These are phyloP conservation scores for Niveomyces coronatus DNA, from an alignment of 2,329 filamentous ascomycete species.

Conservation along the genomic window DNA sequence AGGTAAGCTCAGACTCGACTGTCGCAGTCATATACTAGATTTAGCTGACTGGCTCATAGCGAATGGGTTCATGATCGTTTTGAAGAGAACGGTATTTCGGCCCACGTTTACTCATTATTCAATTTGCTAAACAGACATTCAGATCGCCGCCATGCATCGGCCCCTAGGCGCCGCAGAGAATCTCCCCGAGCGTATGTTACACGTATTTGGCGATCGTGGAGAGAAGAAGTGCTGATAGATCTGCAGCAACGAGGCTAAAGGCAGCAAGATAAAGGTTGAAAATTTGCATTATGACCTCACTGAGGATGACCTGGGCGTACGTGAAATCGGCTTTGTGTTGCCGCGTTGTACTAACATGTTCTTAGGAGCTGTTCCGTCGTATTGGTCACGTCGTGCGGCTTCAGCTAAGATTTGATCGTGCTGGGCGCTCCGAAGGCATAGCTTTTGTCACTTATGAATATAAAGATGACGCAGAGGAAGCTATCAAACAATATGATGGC, in stretches of 20 bases:
- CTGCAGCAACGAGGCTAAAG: conserved; percentile 37
- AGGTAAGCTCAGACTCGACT: conserved; percentile 37
- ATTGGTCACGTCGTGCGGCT: conserved; percentile 64
- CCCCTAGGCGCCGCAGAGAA: conserved; percentile 32
- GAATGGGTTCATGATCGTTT: conserved; percentile 94
- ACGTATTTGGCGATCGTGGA: no score
- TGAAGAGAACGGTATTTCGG: conserved; percentile 55
- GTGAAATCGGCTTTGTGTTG: conserved; percentile 7
- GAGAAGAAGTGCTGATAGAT: conserved; percentile 11
- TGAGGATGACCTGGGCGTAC: conserved; percentile 70
- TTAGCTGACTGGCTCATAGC: conserved; percentile 30
- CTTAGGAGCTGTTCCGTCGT: conserved; percentile 71
- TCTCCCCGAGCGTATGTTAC: conserved; percentile 30
- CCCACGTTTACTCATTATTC: conserved; percentile 7
- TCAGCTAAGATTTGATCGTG: conserved; percentile 72
- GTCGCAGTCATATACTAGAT: neutral
- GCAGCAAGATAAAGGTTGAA: conserved; percentile 70
- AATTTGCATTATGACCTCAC: conserved; percentile 91
- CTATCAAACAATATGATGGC: conserved; percentile 73
- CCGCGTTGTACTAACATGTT: neutral
- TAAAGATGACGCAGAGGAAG: conserved; percentile 59
- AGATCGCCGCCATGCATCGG: conserved; percentile 31
- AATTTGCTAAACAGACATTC: conserved; percentile 15
- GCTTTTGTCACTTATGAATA: conserved; percentile 74
- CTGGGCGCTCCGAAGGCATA: conserved; percentile 75